Percentiles rank a stretch among this genome's conserved stretches.
Conservation (phyloP, 495 filamentous ascomycete genomes). For the Geopyxis carbonaria region DNA sequence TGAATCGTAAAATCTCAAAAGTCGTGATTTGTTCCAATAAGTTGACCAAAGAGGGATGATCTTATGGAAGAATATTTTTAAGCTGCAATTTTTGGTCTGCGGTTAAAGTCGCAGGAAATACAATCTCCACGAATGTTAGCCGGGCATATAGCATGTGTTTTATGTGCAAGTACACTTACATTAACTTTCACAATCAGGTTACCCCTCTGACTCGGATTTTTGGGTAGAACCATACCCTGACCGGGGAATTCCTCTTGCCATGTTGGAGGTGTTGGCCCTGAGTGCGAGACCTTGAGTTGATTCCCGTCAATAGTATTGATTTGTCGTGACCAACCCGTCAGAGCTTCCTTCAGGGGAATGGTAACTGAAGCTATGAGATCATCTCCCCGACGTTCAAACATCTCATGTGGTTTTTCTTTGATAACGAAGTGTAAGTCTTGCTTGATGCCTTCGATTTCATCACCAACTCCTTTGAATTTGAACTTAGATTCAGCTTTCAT, state of each 20-base stretch:
- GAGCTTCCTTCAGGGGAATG: constrained; percentile 82
- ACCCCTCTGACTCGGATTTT: constrained; percentile 66
- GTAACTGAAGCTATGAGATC: constrained; percentile 62
- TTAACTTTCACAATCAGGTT: constrained; percentile 81
- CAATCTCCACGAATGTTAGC: constrained; percentile 8
- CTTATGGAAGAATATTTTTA: constrained; percentile 47
- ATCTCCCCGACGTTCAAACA: constrained; percentile 72
- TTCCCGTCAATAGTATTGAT: constrained; percentile 89
- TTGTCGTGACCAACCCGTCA: constrained; percentile 83
- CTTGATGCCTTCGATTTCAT: constrained; percentile 91
- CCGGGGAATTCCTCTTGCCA: constrained; percentile 63
- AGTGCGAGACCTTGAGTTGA: constrained; percentile 53
- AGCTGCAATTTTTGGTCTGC: constrained; percentile 57
- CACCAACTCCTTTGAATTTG: constrained; percentile 87
- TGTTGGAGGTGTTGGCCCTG: constrained; percentile 71
- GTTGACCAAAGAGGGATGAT: no score
- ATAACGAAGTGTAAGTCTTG: constrained; percentile 93
- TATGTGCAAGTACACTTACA: constrained; percentile 35
- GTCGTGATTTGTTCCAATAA: no score
- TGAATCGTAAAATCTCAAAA: no score
- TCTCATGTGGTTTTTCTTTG: constrained; percentile 73
- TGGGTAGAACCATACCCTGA: constrained; percentile 81
- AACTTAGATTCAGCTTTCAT: constrained; percentile 94
- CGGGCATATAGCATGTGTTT: neutral
- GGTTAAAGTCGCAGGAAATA: constrained; percentile 62